phyloP scores from a whole-genome alignment of 805 yeast species.

The Kodamaea neixiangensis region DNA sequence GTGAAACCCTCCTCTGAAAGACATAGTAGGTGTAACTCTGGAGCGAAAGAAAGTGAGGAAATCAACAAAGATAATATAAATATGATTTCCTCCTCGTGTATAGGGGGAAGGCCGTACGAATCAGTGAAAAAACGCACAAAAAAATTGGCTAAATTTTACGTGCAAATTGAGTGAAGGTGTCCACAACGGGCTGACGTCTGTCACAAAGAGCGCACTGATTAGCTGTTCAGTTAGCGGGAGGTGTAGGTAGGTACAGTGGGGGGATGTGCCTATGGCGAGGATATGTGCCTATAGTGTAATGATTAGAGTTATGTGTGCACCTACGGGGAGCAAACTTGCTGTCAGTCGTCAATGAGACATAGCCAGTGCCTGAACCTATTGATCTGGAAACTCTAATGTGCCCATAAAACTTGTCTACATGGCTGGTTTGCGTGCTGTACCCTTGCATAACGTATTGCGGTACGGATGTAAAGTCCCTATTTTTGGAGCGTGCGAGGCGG shows the following conservation, averaged over 20 bases:
- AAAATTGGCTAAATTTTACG: no score
- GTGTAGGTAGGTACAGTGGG: no score
- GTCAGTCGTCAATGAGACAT: neutral
- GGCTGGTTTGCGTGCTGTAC: neutral
- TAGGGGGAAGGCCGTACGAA: slow-evolving; percentile 9
- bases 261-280: no score
- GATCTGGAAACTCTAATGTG: neutral
- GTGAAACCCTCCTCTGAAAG: slow-evolving; percentile 34
- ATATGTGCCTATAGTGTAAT: no score
- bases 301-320: no score
- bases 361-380: neutral
- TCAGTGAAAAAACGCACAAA: neutral
- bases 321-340: neutral
- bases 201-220: no score
- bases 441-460: neutral
- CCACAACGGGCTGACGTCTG: no score
- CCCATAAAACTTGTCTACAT: no score
- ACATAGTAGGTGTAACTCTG: slow-evolving; percentile 10
- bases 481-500: neutral
- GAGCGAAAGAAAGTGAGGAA: neutral
- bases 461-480: neutral
- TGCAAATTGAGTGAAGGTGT: no score
- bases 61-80: neutral
- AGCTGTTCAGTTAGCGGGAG: no score
- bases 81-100: slow-evolving; percentile 1